Conservation (phyloP, 306 rosid genomes). For the Lathyrus oleraceus region DNA sequence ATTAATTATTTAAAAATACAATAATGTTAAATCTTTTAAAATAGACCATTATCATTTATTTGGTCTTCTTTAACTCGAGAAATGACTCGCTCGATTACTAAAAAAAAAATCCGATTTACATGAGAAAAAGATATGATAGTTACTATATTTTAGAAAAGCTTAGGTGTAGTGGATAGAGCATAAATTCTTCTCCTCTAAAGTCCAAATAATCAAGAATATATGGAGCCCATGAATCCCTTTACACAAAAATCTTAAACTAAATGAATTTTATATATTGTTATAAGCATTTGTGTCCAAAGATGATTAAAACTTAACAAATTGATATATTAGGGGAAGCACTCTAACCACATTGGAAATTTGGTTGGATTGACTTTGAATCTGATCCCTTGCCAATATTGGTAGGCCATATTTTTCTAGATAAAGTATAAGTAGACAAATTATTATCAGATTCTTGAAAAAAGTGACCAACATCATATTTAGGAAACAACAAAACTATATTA, state of each 20-base stretch:
- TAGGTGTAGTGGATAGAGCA: conserved; percentile 41
- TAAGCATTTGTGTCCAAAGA: not conserved
- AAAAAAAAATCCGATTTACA: too few species aligned
- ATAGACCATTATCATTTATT: too few species aligned
- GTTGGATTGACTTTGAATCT: conserved; percentile 32
- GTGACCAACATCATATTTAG: conserved; percentile 3
- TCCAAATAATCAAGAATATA: conserved; percentile 23
- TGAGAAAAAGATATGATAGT: too few species aligned
- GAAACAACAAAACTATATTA: conserved; percentile 9
- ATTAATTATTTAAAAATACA: too few species aligned
- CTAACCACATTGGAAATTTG: conserved; percentile 23
- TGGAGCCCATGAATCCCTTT: conserved; percentile 24
- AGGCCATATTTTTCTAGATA: conserved; percentile 12
- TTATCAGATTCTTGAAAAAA: conserved; percentile 7
- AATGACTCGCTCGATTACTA: too few species aligned
- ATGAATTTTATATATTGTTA: not conserved
- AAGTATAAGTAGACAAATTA: not conserved
- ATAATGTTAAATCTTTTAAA: too few species aligned
- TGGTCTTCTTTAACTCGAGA: too few species aligned
- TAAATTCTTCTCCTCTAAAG: conserved; percentile 31
- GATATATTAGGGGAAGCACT: conserved; percentile 14
- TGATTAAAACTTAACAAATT: not conserved
- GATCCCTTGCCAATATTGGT: conserved; percentile 15
- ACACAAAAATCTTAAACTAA: conserved; percentile 30
- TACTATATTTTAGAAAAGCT: conserved; percentile 10